Evolutionary conservation across 176 grass and related monocot species (phyloP).

Genomic region (Chrysopogon serrulatus): DNA sequence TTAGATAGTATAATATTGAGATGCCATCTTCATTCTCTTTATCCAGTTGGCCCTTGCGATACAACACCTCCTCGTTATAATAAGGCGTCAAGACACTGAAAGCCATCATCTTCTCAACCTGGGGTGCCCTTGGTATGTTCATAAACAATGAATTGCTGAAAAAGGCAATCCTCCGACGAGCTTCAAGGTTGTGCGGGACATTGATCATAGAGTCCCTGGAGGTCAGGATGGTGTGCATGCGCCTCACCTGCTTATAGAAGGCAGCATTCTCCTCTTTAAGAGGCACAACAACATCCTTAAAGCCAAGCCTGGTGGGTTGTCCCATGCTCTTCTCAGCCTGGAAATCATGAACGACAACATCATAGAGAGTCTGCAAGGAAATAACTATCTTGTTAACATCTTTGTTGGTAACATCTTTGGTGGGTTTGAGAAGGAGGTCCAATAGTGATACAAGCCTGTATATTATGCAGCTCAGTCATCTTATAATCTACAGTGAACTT

Average conservation of each 20-base stretch:
- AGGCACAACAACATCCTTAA: constrained; percentile 63
- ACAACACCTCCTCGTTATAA: constrained; percentile 88
- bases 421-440: constrained; percentile 40
- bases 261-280: constrained; percentile 46
- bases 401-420: constrained; percentile 63
- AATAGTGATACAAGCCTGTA: constrained; percentile 58
- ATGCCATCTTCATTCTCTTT: constrained; percentile 87
- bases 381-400: constrained; percentile 76
- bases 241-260: constrained; percentile 73
- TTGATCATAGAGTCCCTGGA: constrained; percentile 84
- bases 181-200: constrained; percentile 84
- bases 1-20: constrained; percentile 83
- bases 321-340: constrained; percentile 68
- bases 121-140: constrained; percentile 89
- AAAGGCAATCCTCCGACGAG: constrained; percentile 78
- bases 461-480: constrained; percentile 43
- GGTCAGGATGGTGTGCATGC: constrained; percentile 72
- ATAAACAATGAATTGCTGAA: constrained; percentile 96
- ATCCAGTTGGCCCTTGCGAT: constrained; percentile 79
- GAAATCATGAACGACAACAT: constrained; percentile 75
- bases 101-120: constrained; percentile 90
- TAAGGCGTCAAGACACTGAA: constrained; percentile 92
- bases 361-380: constrained; percentile 75
- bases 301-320: constrained; percentile 50
- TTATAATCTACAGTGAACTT: constrained; percentile 76